These are phyloP conservation scores for Xylaria nigripes DNA, from an alignment of 495 filamentous ascomycete genomes.

Conservation along the genomic window DNA sequence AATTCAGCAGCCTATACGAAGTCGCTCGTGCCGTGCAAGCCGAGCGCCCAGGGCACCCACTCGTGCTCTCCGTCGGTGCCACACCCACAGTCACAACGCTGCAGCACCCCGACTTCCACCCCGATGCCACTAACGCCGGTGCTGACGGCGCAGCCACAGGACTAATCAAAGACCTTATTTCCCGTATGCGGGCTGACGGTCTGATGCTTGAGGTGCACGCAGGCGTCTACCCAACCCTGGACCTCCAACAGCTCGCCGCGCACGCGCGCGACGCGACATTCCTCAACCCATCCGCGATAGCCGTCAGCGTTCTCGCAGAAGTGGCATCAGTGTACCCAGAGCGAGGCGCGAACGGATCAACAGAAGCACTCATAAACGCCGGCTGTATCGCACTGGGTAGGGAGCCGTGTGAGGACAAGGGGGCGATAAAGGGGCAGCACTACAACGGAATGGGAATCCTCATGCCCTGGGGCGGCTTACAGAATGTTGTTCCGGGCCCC, in stretches of 20 bases:
- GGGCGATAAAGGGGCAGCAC: constrained; percentile 23
- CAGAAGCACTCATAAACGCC: constrained; percentile 63
- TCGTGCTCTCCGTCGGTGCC: constrained; percentile 69
- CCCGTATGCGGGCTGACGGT: constrained; percentile 18
- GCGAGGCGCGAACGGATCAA: constrained; percentile 38
- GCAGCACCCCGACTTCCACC: constrained; percentile 26
- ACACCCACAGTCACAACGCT: constrained; percentile 67
- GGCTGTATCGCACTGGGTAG: constrained; percentile 67
- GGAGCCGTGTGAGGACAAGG: constrained; percentile 54
- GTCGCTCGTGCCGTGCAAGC: constrained; percentile 35
- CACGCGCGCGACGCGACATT: constrained; percentile 40
- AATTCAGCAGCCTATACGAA: constrained; percentile 51
- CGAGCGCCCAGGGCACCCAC: constrained; percentile 20
- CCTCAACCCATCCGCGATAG: constrained; percentile 49
- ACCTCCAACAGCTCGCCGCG: constrained; percentile 76
- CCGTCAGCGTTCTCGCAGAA: constrained; percentile 62
- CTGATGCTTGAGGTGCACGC: constrained; percentile 61
- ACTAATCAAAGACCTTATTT: constrained; percentile 22
- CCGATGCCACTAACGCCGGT: neutral
- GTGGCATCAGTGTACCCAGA: constrained; percentile 61
- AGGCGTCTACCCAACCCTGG: constrained; percentile 64
- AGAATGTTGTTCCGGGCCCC: constrained; percentile 20
- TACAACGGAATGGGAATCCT: constrained; percentile 71
- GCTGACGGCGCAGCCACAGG: constrained; percentile 11
- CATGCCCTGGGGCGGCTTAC: constrained; percentile 44